Conservation (phyloP, 257 asterid genomes). For the Echites panduratus region DNA sequence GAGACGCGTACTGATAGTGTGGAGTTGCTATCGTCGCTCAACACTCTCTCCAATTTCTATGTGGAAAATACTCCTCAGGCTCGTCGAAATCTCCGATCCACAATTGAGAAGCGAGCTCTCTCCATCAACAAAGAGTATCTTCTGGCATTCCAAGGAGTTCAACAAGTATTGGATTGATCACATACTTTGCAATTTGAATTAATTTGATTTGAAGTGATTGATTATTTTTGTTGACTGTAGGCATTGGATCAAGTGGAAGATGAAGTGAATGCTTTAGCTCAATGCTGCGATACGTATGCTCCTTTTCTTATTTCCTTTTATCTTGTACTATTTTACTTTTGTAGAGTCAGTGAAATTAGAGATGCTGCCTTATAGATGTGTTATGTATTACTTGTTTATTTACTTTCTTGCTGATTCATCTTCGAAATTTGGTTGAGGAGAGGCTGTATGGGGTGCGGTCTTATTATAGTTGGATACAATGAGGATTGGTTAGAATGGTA, state of each 20-base stretch:
- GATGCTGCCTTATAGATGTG: not conserved
- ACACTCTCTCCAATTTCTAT: slow-evolving; percentile 77
- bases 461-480: not conserved
- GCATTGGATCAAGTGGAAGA: slow-evolving; percentile 90
- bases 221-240: slow-evolving; percentile 27
- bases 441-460: not conserved
- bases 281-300: slow-evolving; percentile 79
- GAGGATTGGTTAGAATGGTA: not conserved
- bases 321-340: slow-evolving; percentile 13
- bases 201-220: not conserved
- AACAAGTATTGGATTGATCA: slow-evolving; percentile 40
- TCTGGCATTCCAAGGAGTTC: slow-evolving; percentile 73
- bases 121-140: slow-evolving; percentile 86
- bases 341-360: not conserved
- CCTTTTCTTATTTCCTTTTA: not conserved
- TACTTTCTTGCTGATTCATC: not conserved
- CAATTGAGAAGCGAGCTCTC: slow-evolving; percentile 86
- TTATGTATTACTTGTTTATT: too few relatives aligned
- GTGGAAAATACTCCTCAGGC: slow-evolving; percentile 68
- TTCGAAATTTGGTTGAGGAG: not conserved
- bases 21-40: slow-evolving; percentile 85
- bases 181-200: not conserved
- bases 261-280: slow-evolving; percentile 84
- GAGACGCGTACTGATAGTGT: slow-evolving; percentile 87
- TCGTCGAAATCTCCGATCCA: slow-evolving; percentile 94